These are phyloP conservation scores for Coprinellus aureogranulatus DNA, from an alignment of 768 basidiomycete genomes.

Conservation along the genomic window DNA sequence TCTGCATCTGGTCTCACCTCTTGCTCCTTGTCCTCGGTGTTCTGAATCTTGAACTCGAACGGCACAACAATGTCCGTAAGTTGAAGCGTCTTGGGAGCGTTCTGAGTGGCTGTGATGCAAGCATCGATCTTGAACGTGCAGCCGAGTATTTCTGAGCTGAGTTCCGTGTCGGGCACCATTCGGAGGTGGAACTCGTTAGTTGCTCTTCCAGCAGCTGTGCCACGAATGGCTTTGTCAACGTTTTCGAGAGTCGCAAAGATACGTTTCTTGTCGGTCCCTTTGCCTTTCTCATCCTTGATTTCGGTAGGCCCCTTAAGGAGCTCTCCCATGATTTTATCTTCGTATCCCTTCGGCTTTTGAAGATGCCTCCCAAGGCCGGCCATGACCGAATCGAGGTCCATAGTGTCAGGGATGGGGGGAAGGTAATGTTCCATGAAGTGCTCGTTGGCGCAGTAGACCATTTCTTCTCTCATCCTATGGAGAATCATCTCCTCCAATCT, in stretches of 20 bases:
- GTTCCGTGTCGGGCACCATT: not conserved
- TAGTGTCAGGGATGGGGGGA: not conserved
- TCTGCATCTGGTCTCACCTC: not conserved
- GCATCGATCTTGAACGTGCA: slow-evolving; percentile 15
- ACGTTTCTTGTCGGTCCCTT: not conserved
- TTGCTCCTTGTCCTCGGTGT: not conserved
- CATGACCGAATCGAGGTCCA: not conserved
- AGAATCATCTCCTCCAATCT: no score
- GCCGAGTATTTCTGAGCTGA: slow-evolving; percentile 10
- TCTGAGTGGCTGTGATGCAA: slow-evolving; percentile 13
- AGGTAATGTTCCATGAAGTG: not conserved
- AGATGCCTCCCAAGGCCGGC: not conserved
- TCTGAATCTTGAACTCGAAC: slow-evolving; percentile 12
- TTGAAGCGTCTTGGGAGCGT: not conserved
- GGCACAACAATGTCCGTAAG: slow-evolving; percentile 10
- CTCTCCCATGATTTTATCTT: not conserved
- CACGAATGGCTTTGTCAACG: not conserved
- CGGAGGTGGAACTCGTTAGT: not conserved
- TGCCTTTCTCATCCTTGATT: no score
- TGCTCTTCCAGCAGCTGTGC: no score
- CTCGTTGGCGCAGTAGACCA: not conserved
- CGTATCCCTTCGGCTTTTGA: not conserved
- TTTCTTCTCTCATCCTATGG: not conserved
- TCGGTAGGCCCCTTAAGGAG: not conserved
- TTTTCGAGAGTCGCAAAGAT: not conserved